phyloP scores from a whole-genome alignment of 495 filamentous ascomycete species.

The Lentithecium fluviatile region DNA sequence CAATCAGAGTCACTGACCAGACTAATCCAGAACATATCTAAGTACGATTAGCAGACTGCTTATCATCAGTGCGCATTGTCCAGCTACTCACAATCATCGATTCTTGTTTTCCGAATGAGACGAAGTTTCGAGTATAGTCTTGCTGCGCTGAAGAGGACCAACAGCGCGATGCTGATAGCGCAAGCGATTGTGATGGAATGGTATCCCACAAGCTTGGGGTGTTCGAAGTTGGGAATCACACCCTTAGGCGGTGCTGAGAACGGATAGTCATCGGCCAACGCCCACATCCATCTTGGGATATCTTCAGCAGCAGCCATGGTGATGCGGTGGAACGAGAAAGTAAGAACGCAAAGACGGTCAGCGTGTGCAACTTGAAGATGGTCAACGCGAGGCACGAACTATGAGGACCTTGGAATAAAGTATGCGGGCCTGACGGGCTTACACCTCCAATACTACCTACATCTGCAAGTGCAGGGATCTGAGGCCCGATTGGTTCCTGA shows the following conservation, averaged over 20 bases:
- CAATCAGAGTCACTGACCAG: not conserved
- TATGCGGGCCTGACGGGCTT: too few relatives aligned
- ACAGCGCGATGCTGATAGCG: not conserved
- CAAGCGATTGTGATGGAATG: slow-evolving; percentile 2
- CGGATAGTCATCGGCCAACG: not conserved
- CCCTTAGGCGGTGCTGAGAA: not conserved
- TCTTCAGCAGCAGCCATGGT: not conserved
- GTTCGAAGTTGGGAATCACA: not conserved
- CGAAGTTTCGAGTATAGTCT: not conserved
- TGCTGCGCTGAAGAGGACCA: not conserved
- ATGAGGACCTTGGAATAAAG: too few relatives aligned
- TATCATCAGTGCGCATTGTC: not conserved
- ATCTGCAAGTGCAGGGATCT: too few relatives aligned
- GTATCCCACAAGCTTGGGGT: not conserved
- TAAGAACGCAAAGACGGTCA: not conserved
- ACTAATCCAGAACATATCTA: not conserved
- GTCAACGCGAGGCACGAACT: too few relatives aligned
- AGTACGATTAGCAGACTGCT: not conserved
- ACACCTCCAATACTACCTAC: too few relatives aligned
- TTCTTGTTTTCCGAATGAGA: not conserved
- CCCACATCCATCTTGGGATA: slow-evolving; percentile 1
- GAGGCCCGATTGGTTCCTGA: too few relatives aligned
- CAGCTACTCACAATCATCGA: not conserved
- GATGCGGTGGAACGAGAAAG: not conserved
- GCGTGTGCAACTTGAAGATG: too few relatives aligned